A percentile compares a stretch with the other conserved stretches of the same genome.
Evolutionary conservation across 257 asterid genomes (phyloP).

Genomic region (Solanum tacnaense): DNA sequence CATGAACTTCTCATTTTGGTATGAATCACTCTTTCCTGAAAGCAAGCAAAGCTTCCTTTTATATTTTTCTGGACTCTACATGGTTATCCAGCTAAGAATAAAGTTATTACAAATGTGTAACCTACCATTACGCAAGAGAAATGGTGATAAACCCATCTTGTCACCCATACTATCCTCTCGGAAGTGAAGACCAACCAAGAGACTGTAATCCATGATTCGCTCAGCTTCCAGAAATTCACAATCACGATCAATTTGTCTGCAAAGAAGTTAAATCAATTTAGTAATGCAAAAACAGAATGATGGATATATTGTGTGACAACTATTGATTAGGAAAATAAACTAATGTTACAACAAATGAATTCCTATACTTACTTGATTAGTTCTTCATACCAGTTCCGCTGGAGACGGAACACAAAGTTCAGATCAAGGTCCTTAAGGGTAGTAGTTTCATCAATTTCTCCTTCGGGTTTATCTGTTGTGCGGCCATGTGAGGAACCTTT

Average conservation of each 20-base stretch:
- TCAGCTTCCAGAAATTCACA: conserved; percentile 84
- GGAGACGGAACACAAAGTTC: conserved; percentile 60
- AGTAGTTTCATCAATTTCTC: conserved; percentile 85
- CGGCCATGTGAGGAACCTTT: conserved; percentile 98
- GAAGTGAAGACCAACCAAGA: conserved; percentile 88
- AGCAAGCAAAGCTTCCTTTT: conserved; percentile 1
- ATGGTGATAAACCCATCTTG: conserved; percentile 89
- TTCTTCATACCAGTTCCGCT: conserved; percentile 73
- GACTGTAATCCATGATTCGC: conserved; percentile 92
- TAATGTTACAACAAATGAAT: background rate
- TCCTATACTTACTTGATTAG: conserved; percentile 58
- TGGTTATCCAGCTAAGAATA: background rate
- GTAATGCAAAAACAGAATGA: background rate
- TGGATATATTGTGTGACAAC: background rate
- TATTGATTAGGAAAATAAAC: background rate
- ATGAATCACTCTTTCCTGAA: conserved; percentile 70
- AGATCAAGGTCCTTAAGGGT: conserved; percentile 90
- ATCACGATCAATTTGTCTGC: conserved; percentile 85
- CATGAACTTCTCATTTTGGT: conserved; percentile 75
- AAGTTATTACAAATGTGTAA: background rate
- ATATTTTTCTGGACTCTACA: conserved; percentile 3
- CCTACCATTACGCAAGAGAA: conserved; percentile 66
- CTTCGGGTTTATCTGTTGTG: conserved; percentile 60
- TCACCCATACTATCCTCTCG: conserved; percentile 80
- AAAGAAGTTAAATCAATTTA: background rate